phyloP scores from a whole-genome alignment of 75 land plant species.

The Gnetum montanum region DNA sequence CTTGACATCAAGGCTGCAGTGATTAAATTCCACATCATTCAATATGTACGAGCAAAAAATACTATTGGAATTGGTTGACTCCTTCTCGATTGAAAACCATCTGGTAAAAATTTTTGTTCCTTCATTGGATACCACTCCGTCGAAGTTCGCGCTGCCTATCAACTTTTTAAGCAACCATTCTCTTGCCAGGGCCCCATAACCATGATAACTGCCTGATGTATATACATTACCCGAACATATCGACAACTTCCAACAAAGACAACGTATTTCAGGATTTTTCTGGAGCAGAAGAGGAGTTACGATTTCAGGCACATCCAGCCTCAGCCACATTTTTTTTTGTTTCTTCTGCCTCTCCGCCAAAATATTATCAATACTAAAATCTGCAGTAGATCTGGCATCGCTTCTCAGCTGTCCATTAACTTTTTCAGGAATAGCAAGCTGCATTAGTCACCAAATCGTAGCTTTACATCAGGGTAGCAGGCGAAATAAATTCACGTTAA shows the following conservation, averaged over 20 bases:
- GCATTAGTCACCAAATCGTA: no score
- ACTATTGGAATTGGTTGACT: slow-evolving; percentile 1
- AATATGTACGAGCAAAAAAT: slow-evolving; percentile 39
- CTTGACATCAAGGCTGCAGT: not conserved
- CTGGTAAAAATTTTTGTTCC: slow-evolving; percentile 30
- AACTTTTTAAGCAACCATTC: slow-evolving; percentile 71
- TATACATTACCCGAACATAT: slow-evolving; percentile 29
- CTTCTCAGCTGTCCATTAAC: no score
- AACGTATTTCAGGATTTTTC: slow-evolving; percentile 42
- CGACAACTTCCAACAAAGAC: slow-evolving; percentile 74
- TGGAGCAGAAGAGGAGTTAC: slow-evolving; percentile 30
- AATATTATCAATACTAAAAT: slow-evolving; percentile 33
- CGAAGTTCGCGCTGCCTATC: slow-evolving; percentile 15
- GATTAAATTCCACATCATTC: slow-evolving; percentile 16
- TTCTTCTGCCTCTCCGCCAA: slow-evolving; percentile 36
- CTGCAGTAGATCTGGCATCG: not conserved
- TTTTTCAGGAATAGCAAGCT: no score
- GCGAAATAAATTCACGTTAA: no score
- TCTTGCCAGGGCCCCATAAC: slow-evolving; percentile 15
- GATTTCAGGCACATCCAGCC: slow-evolving; percentile 52
- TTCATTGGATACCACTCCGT: slow-evolving; percentile 20
- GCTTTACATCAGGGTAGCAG: no score
- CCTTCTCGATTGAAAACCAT: slow-evolving; percentile 16
- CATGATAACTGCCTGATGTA: not conserved
- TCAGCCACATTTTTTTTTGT: slow-evolving; percentile 49